These are phyloP conservation scores for Podospora tetraspora DNA, from an alignment of 495 filamentous ascomycete genomes.

Conservation along the genomic window DNA sequence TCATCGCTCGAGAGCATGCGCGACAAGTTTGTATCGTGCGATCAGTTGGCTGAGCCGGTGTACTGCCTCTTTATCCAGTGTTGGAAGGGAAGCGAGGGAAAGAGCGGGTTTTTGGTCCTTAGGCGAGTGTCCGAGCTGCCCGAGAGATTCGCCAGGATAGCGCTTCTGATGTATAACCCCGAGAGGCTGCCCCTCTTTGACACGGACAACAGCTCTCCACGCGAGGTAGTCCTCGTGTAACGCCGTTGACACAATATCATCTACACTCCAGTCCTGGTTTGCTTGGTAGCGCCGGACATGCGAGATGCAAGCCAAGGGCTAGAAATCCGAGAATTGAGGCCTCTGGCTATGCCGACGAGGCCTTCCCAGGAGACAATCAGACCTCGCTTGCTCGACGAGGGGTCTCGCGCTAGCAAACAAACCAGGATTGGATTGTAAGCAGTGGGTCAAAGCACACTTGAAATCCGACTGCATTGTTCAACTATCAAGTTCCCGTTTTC, in stretches of 20 bases:
- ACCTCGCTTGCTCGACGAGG: too few species aligned
- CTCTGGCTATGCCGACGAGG: too few species aligned
- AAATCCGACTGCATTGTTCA: too few species aligned
- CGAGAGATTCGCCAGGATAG: constrained; percentile 4
- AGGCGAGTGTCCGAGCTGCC: not conserved
- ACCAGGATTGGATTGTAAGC: too few species aligned
- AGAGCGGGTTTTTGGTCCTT: not conserved
- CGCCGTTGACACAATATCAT: too few species aligned
- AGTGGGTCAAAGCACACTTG: too few species aligned
- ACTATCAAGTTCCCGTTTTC: not conserved
- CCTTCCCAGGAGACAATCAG: too few species aligned
- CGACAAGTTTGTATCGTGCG: constrained; percentile 2
- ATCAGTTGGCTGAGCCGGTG: not conserved
- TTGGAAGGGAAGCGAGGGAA: not conserved
- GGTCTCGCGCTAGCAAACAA: too few species aligned
- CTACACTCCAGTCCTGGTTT: too few species aligned
- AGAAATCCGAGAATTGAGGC: too few species aligned
- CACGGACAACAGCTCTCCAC: not conserved
- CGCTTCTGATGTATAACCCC: constrained; percentile 1
- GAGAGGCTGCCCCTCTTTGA: constrained; percentile 1
- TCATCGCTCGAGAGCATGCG: not conserved
- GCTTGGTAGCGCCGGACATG: too few species aligned
- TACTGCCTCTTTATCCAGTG: constrained; percentile 2
- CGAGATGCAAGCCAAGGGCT: too few species aligned
- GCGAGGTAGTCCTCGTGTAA: constrained; percentile 3